Conservation (phyloP, 345 rosid genomes). For the Eucalyptus paniculata region DNA sequence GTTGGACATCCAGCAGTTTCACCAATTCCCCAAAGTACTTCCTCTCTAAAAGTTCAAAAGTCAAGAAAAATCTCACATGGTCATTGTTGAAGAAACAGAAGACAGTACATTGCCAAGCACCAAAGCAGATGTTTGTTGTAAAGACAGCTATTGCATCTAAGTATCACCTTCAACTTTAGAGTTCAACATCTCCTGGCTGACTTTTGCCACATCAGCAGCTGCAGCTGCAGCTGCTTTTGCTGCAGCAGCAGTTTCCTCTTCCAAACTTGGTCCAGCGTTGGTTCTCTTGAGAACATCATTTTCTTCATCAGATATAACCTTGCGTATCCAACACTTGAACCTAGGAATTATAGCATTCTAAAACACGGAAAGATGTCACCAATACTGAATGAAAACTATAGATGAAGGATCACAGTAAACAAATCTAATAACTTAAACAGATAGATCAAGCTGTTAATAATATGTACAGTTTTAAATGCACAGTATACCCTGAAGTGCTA, state of each 20-base stretch:
- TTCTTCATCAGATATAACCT: slow-evolving; percentile 69
- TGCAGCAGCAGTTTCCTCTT: slow-evolving; percentile 90
- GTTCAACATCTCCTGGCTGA: slow-evolving; percentile 75
- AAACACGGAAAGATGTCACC: slow-evolving; percentile 12
- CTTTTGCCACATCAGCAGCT: slow-evolving; percentile 83
- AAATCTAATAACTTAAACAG: neutral
- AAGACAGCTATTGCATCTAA: neutral
- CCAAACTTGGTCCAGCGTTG: slow-evolving; percentile 53
- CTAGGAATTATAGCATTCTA: slow-evolving; percentile 72
- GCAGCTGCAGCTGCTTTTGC: slow-evolving; percentile 91
- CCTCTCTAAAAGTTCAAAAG: slow-evolving; percentile 34
- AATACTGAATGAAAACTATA: neutral
- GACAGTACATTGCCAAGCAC: neutral
- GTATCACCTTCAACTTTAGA: slow-evolving; percentile 51
- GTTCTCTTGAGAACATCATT: slow-evolving; percentile 27
- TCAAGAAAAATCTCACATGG: neutral
- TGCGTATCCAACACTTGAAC: slow-evolving; percentile 83
- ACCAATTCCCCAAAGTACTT: slow-evolving; percentile 45
- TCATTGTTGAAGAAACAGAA: neutral
- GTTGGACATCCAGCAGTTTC: slow-evolving; percentile 60
- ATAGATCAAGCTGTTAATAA: neutral
- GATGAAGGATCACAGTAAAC: neutral
- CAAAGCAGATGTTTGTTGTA: neutral
- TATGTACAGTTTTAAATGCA: neutral
- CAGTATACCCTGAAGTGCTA: neutral